Base-by-base conservation (phyloP, 257 asterid species). In the Voacanga thouarsii region DNA sequence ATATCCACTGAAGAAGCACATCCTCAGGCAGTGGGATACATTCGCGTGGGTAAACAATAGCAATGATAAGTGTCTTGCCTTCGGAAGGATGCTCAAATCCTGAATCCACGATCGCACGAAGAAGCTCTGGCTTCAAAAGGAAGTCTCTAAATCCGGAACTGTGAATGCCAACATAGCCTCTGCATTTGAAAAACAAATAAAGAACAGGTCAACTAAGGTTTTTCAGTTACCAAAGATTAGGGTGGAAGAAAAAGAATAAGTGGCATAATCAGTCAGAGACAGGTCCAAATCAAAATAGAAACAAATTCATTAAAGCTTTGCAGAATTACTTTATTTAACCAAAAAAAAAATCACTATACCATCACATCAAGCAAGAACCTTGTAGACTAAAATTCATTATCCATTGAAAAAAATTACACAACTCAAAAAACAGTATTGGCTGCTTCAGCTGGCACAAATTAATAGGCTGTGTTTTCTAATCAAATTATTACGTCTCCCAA, bases 41-140 rank as follows among this genome's bases (percentile, higher is more conserved):
- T 55, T 55, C 26, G 19, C 4, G 61, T 0, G 4, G 18, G 18
- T 23, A 8, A 53, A 39, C 1, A 43, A 63, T 28, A 37, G 37
- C 43, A 18, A 43, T 26, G 41, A 8, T 1, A 16, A 15, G 57
- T 45, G 44, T 55, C 88, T 86, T 84, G 87, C 89, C 89, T 86
- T 86, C 89, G 4, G 89, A 86, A 26, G 89, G 89, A 81, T 86
- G 89, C 82, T 86, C 89, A 82, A 86, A 86, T 71, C 89, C 89
- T 5, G 86, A 86, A 78, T 86, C 89, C 75, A 86, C 89, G 66
- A 86, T 86, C 37, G 89, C 89, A 26, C 89, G 81, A 69, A 86
- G 86, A 79, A 86, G 83, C 79, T 86, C 89, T 70, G 89, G 87
- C 83, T 86, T 86, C 67, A 86, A 74, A 56, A 86, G 87, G 28